phyloP scores from a whole-genome alignment of 2,329 filamentous ascomycete species.

The Aspergillus sp. region DNA sequence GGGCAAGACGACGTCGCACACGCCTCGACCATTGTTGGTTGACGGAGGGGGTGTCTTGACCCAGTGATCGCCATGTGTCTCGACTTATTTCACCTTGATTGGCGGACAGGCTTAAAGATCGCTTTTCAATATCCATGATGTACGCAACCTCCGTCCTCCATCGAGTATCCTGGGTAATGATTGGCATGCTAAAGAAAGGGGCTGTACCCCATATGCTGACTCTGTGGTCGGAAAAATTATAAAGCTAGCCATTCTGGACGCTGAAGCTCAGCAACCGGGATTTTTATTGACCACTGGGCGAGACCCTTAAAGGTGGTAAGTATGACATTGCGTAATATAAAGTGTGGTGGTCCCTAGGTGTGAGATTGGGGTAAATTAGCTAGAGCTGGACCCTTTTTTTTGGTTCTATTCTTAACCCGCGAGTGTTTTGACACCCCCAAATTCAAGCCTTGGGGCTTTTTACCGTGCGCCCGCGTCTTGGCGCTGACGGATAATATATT shows the following conservation, averaged over 20 bases:
- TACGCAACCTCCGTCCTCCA: neutral
- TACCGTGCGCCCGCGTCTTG: no score
- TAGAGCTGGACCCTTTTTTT: no score
- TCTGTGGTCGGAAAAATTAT: neutral
- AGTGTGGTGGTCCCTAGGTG: no score
- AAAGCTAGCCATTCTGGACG: neutral
- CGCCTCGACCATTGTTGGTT: no score
- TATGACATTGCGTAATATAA: neutral
- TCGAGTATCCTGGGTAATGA: constrained; percentile 4
- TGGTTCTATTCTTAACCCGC: neutral
- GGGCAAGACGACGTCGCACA: neutral
- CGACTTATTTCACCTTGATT: neutral
- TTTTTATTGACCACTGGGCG: no score
- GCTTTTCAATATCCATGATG: neutral
- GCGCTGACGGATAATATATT: no score
- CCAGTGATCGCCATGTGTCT: constrained; percentile 11
- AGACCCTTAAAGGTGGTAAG: no score
- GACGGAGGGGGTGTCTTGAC: no score
- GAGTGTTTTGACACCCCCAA: neutral
- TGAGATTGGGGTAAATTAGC: no score
- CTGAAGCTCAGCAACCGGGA: no score
- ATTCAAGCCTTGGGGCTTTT: neutral
- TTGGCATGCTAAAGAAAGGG: constrained; percentile 5
- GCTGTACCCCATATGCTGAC: neutral
- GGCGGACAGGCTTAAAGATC: no score